Base-by-base conservation (phyloP, 352 stramenopile genomes). In the Phytophthora foliorum region DNA sequence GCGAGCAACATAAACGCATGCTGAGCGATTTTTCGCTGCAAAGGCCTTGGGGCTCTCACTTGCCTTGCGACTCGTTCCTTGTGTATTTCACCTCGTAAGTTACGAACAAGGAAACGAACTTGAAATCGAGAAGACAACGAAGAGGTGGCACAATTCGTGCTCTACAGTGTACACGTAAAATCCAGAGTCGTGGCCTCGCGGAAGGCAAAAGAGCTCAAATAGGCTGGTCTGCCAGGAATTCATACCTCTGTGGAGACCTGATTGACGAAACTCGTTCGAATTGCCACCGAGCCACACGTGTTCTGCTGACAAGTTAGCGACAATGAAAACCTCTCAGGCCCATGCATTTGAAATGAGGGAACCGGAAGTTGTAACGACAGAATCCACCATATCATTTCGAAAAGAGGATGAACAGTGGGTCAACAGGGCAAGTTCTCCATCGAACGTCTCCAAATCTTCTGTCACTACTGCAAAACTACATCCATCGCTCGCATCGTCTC, bases 381-480 rank as follows among this genome's bases (percentile, higher is more conserved):
- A 27, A 8, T 25, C 21, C 34, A n/a, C 16, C 19, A 6, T 1
- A 8, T 57, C 29, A 9, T 17, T 63, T 67, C 45, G 55, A 71
- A 29, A 49, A 52, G 22, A 49, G 17, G 31, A 44, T 32, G 56
- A 66, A 55, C n/a, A 34, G 42, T 63, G 17, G 19, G 34, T 45
- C 49, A 24, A 3, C 64, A 55, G 24, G 34, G 49, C 5, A 57
- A 57, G 16, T 66, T 66, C 25, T 60, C 48, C 21, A 45, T 71
- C 21, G 63, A 66, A 38, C 32, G 56, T 0, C 24, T 67, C 22
- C 39, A 61, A 13, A 61, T 32, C 29, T 45, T 65, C 41, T 13
- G 49, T 9, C 7, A 48, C 27, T 73, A 69, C 27, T 65, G 8
- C 17, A 44, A 53, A 13, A 59, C 54, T 6, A 51, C 31, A 4